Evolutionary conservation across 345 rosid genomes (phyloP), one percentile per base, ranked within the genome.

Genomic region (Eucalyptus fibrosa): DNA sequence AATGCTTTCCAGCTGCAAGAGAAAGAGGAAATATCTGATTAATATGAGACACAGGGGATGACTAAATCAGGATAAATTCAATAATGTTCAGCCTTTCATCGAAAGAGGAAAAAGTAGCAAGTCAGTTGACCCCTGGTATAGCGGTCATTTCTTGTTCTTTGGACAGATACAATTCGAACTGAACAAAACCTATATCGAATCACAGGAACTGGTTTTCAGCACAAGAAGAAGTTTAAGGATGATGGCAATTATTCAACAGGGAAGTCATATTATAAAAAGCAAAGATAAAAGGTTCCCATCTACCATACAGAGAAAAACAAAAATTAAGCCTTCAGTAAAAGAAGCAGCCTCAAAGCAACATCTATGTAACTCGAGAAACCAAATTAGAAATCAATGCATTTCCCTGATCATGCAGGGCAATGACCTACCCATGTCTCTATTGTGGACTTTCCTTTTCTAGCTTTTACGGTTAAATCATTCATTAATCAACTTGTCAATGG

Each of bases 1-100:
- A 87, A 96, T 94, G 92, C 96, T 95, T 91, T 93, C 96, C 21
- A 96, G 90, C 97, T 96, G 91, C 89, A 92, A 87, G 59, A 87
- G 65, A 44, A 88, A 62, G 88, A 50, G 24, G 49, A 87, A 45
- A 89, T 19, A 59, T 86, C 83, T 53, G 37, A 16, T 87, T 30
- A 42, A 28, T 24, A 21, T 50, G 47, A 56, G 59, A 18, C 83
- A 77, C 85, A 77, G 28, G 85, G 85, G 85, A 77, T 40, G 85
- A 77, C 47, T 77, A 77, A 77, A 77, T 77, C 83, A 3, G 83
- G 83, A 77, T 21, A 77, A 77, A 77, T 77, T 77, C 83, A 77
- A 23, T 37, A 40, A 40, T 26, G 24, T 37, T 77, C 83, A 77
- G 83, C 2, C 47, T 77, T 77, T 40, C 47, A 40, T 77, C 16